These are phyloP conservation scores for Solanum virginianum DNA, from an alignment of 257 asterid genomes.

Conservation along the genomic window DNA sequence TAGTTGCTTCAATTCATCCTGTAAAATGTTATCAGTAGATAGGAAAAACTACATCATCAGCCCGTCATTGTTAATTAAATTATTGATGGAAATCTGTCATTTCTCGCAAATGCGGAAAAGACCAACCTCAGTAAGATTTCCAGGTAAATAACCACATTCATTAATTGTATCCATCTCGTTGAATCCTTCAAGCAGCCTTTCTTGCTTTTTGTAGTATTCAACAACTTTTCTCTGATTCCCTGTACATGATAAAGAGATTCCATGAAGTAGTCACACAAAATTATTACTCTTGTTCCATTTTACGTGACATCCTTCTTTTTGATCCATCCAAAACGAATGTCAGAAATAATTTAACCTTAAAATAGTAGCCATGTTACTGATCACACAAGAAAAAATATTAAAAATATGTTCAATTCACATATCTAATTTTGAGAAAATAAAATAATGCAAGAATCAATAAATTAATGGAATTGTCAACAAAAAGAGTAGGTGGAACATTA, in stretches of 20 bases:
- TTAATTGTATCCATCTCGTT: slow-evolving; percentile 76
- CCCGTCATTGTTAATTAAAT: background rate
- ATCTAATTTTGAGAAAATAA: too few relatives aligned
- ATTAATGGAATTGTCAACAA: too few relatives aligned
- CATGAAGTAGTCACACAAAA: background rate
- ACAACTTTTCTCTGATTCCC: slow-evolving; percentile 60
- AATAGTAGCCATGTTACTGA: too few relatives aligned
- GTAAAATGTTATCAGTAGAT: background rate
- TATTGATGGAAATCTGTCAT: background rate
- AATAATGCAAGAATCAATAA: too few relatives aligned
- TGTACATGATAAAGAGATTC: background rate
- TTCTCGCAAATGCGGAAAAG: background rate
- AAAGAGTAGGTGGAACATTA: too few relatives aligned
- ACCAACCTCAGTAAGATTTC: slow-evolving; percentile 53
- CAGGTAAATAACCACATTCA: slow-evolving; percentile 52
- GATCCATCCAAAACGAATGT: too few relatives aligned
- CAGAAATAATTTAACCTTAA: too few relatives aligned
- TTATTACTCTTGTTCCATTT: too few relatives aligned
- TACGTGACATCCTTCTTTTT: too few relatives aligned
- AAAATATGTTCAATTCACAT: too few relatives aligned
- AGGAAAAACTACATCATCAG: background rate
- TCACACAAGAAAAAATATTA: too few relatives aligned
- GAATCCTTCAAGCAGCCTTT: slow-evolving; percentile 65
- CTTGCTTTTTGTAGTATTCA: slow-evolving; percentile 78
- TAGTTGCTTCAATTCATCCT: slow-evolving; percentile 64